phyloP scores from a whole-genome alignment of 352 stramenopile species.

The Phytophthora nicotianae region DNA sequence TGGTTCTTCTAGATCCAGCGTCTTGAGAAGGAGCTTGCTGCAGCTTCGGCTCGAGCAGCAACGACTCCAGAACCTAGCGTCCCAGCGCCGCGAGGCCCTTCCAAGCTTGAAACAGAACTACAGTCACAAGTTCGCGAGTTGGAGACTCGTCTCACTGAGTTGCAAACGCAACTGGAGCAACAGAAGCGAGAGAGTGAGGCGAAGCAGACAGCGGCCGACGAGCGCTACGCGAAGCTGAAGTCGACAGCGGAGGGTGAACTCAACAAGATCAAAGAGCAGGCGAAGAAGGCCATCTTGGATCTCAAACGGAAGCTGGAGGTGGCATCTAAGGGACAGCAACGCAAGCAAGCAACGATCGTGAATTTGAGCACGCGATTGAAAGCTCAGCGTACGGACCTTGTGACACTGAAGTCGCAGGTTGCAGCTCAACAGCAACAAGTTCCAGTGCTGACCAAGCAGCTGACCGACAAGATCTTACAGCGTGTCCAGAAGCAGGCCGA shows the following conservation, averaged over 20 bases:
- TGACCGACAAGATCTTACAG: constrained; percentile 74
- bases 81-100: constrained; percentile 25
- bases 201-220: constrained; percentile 61
- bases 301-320: constrained; percentile 79
- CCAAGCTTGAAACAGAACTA: constrained; percentile 40
- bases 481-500: constrained; percentile 77
- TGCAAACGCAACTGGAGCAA: constrained; percentile 56
- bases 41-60: constrained; percentile 30
- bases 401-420: constrained; percentile 60
- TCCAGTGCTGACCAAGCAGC: constrained; percentile 62
- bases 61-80: constrained; percentile 43
- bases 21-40: constrained; percentile 60
- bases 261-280: constrained; percentile 87
- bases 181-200: constrained; percentile 47
- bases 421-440: constrained; percentile 59
- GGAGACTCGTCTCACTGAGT: constrained; percentile 37
- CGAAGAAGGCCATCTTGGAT: constrained; percentile 87
- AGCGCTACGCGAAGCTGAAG: constrained; percentile 83
- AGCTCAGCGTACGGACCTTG: constrained; percentile 64
- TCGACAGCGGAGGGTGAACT: constrained; percentile 73
- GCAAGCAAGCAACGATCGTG: constrained; percentile 51
- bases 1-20: constrained; percentile 49
- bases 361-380: constrained; percentile 48
- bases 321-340: constrained; percentile 61
- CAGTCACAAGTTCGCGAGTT: constrained; percentile 52